phyloP scores from a whole-genome alignment of 371 early-diverging fungal genomes.

The Apophysomyces variabilis region DNA sequence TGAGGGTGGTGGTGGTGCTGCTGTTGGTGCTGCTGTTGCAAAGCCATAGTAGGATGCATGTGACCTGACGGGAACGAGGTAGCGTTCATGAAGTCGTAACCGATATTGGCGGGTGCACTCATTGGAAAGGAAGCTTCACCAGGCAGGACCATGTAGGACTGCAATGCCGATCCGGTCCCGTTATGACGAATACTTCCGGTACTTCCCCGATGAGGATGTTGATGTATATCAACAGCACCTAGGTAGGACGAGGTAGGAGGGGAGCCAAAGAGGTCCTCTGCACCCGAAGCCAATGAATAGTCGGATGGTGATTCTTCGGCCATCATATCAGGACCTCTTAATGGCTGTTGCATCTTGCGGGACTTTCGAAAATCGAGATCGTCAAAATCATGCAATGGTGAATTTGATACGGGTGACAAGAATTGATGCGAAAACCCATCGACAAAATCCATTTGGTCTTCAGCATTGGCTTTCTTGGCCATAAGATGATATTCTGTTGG shows the following conservation, averaged over 20 bases:
- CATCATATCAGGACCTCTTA: constrained; percentile 3
- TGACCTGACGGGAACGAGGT: constrained; percentile 10
- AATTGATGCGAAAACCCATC: constrained; percentile 31
- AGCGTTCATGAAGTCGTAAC: constrained; percentile 21
- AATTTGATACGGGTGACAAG: constrained; percentile 20
- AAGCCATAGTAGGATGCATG: neutral
- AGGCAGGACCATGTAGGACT: constrained; percentile 22
- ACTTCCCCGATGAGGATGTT: constrained; percentile 6
- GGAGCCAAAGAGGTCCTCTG: constrained; percentile 9
- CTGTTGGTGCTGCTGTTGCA: constrained; percentile 12
- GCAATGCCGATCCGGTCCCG: constrained; percentile 7
- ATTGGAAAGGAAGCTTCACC: constrained; percentile 32
- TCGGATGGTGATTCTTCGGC: constrained; percentile 1
- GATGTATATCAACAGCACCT: constrained; percentile 10
- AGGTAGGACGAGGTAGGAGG: constrained; percentile 16
- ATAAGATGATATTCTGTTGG: constrained; percentile 28
- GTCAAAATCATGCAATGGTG: constrained; percentile 23
- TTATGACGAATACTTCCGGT: constrained; percentile 19
- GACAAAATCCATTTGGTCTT: constrained; percentile 20
- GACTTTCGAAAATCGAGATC: constrained; percentile 28
- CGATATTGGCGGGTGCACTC: constrained; percentile 48
- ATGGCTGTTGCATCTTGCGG: constrained; percentile 12
- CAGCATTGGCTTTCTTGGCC: constrained; percentile 10
- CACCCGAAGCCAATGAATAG: constrained; percentile 5
- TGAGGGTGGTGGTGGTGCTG: too few relatives aligned